Evolutionary conservation across 225 moss, liverwort and hornwort species (phyloP), one percentile per base, ranked within the genome.

Genomic region (Thuidium tamariscinum): DNA sequence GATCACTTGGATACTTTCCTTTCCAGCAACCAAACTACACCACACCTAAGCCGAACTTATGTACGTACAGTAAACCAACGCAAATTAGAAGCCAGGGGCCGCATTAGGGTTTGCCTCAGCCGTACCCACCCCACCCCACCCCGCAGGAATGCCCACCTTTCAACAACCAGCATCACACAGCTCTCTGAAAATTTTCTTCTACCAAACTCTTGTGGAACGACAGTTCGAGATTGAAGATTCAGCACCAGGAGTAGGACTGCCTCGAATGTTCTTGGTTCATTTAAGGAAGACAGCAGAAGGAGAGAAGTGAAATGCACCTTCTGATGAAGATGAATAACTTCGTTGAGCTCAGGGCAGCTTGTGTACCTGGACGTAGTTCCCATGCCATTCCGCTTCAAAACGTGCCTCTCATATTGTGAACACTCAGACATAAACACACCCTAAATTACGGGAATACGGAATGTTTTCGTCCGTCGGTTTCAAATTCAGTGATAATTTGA

Each of bases 281-380:
- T 10, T 19, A 18, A 34, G 9, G n/a, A 48, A 56, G 5, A 54
- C 41, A 34, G 5, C 39, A n/a, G 29, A 56, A 41, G 48, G 42
- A 67, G 67, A 63, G 34, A 30, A 79, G 29, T 46, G 46, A 26
- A 69, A 42, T 77, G 30, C 91, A 96, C 98, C 95, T 98, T 98
- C n/a, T 98, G 98, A 86, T 98, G 98, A 62, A 98, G 94, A 74
- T 96, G 94, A 60, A 97, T 79, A 66, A 97, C 89, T 44, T 95
- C 87, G 52, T 97, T 97, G 52, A 97, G 94, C 83, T 96, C 94
- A 51, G 95, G 96, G 71, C 97, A 97, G 78, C 95, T 95, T 4
- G 95, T 91, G 80, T 96, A 97, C 91, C 96, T 97, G 81, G 54
- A 88, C 16, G 20, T 42, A 82, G 68, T 80, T 46, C 84, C 80